phyloP scores from a whole-genome alignment of 495 filamentous ascomycete species.

The Aspergillus bridgeri region DNA sequence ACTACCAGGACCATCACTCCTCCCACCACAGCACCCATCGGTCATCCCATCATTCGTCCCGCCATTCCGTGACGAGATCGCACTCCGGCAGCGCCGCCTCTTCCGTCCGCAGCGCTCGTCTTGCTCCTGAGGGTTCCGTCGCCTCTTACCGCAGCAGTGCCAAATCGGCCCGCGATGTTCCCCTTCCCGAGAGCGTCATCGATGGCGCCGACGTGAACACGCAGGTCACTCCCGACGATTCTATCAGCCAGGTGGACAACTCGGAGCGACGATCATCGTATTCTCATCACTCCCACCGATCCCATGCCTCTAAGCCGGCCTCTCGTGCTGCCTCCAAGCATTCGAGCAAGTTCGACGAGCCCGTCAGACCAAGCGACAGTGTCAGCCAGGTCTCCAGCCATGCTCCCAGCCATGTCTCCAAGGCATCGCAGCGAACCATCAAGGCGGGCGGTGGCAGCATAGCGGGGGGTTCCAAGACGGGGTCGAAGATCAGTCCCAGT shows the following conservation, averaged over 20 bases:
- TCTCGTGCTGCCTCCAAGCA: conserved; percentile 31
- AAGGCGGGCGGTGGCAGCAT: conserved; percentile 30
- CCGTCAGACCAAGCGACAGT: conserved; percentile 61
- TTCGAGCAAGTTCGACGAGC: conserved; percentile 35
- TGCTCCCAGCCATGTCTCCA: conserved; percentile 22
- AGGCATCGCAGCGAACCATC: conserved; percentile 34
- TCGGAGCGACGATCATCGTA: conserved; percentile 21
- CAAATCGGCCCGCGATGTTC: conserved; percentile 38
- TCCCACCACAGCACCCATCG: conserved; percentile 19
- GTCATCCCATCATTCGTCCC: conserved; percentile 16
- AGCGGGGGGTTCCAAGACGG: conserved; percentile 21
- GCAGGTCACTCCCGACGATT: conserved; percentile 35
- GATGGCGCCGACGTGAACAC: conserved; percentile 32
- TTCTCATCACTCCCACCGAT: conserved; percentile 35
- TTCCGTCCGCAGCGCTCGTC: conserved; percentile 29
- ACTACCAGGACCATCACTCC: conserved; percentile 21
- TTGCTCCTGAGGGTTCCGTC: conserved; percentile 27
- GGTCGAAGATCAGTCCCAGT: conserved; percentile 27
- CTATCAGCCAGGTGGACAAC: conserved; percentile 36
- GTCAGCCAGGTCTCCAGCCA: conserved; percentile 58
- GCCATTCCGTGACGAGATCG: conserved; percentile 17
- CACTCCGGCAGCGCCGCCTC: conserved; percentile 24
- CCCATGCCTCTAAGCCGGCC: conserved; percentile 26
- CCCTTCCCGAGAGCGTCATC: conserved; percentile 48
- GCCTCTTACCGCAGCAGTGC: conserved; percentile 18